A percentile compares a stretch with the other conserved stretches of the same genome.
phyloP scores from a whole-genome alignment of 164 flowering plant genomes.

The Vitis rupestris region DNA sequence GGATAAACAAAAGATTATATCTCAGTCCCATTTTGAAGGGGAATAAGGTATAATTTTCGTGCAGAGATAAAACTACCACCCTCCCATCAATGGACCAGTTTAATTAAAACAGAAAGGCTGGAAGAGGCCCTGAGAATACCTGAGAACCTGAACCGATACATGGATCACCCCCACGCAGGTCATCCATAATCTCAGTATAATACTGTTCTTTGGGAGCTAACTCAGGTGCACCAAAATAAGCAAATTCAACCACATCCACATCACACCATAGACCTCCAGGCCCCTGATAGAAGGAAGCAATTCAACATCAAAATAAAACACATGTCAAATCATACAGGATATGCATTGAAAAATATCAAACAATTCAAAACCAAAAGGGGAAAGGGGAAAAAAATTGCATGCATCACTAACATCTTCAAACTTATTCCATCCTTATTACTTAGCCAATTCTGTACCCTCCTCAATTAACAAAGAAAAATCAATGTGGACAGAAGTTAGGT shows the following conservation, averaged over 20 bases:
- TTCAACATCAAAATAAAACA: neutral
- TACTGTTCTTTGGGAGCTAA: constrained; percentile 69
- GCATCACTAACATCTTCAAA: neutral
- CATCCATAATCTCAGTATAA: constrained; percentile 71
- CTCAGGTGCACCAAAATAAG: constrained; percentile 74
- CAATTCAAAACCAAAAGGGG: neutral
- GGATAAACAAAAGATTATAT: too few relatives aligned
- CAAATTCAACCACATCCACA: constrained; percentile 78
- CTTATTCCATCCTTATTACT: neutral
- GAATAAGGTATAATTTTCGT: neutral
- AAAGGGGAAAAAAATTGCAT: neutral
- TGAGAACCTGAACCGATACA: constrained; percentile 80
- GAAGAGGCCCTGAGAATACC: constrained; percentile 29
- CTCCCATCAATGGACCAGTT: neutral
- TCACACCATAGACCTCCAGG: constrained; percentile 88
- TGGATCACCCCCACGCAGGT: constrained; percentile 67
- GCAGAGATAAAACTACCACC: neutral
- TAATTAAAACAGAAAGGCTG: constrained; percentile 1
- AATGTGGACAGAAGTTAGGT: neutral
- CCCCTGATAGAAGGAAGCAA: constrained; percentile 37
- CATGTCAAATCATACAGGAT: neutral
- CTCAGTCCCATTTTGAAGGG: neutral
- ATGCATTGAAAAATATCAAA: too few relatives aligned
- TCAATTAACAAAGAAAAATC: neutral
- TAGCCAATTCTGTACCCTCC: neutral